phyloP scores from a whole-genome alignment of 2,329 filamentous ascomycete species.

The Colletotrichum scovillei region DNA sequence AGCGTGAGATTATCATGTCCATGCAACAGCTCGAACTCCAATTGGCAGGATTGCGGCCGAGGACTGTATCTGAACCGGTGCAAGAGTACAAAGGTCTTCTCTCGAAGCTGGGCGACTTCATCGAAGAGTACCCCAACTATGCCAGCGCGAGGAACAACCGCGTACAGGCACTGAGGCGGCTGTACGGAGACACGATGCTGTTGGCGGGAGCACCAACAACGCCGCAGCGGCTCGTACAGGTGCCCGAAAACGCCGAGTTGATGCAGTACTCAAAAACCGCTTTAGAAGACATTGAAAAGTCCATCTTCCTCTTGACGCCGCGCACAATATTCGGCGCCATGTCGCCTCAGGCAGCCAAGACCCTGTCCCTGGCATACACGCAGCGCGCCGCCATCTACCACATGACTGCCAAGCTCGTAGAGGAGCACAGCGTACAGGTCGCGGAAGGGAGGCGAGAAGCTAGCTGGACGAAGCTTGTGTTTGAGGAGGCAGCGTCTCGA shows the following conservation, averaged over 20 bases:
- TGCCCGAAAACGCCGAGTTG: constrained; percentile 51
- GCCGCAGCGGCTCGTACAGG: constrained; percentile 54
- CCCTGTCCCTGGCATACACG: constrained; percentile 77
- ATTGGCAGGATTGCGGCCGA: constrained; percentile 55
- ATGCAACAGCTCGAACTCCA: constrained; percentile 68
- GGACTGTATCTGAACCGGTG: constrained; percentile 51
- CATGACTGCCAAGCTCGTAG: constrained; percentile 64
- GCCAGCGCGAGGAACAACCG: constrained; percentile 81
- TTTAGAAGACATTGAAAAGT: constrained; percentile 66
- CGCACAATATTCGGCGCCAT: constrained; percentile 60
- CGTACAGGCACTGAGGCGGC: constrained; percentile 72
- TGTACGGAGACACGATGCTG: constrained; percentile 71
- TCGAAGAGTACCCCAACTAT: constrained; percentile 71
- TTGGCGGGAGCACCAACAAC: constrained; percentile 51
- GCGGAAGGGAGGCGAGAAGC: constrained; percentile 55
- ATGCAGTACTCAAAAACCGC: constrained; percentile 51
- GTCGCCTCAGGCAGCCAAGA: constrained; percentile 73
- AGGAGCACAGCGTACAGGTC: constrained; percentile 49
- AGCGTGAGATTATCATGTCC: constrained; percentile 63
- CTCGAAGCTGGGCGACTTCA: constrained; percentile 63
- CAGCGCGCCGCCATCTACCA: constrained; percentile 76
- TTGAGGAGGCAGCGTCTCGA: constrained; percentile 71
- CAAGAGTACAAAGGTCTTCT: constrained; percentile 61
- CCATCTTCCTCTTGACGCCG: constrained; percentile 70
- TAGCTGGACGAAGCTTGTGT: constrained; percentile 63